Conservation (phyloP, 768 basidiomycete genomes). For the Mycena belliarum region DNA sequence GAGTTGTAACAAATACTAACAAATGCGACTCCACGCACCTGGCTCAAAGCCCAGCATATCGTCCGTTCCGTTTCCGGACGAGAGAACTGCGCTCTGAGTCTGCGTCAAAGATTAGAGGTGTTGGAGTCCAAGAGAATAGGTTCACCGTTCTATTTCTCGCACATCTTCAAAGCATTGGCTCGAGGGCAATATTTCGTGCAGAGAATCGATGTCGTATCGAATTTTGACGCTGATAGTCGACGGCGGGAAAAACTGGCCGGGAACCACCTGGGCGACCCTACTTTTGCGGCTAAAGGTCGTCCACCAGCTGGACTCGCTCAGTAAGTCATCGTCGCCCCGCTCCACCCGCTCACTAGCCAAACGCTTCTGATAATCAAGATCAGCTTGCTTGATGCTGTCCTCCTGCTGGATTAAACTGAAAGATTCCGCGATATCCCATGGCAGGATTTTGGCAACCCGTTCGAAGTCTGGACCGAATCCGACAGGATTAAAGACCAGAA, state of each 20-base stretch:
- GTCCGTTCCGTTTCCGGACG: neutral
- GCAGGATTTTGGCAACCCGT: no score
- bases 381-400: no score
- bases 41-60: neutral
- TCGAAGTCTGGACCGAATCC: no score
- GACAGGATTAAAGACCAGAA: neutral
- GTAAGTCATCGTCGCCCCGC: neutral
- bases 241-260: neutral
- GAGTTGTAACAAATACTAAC: no score
- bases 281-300: neutral
- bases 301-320: no score
- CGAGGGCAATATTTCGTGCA: neutral
- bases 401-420: no score
- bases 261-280: neutral
- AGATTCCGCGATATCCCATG: no score
- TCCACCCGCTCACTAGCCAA: neutral
- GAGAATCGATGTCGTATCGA: neutral
- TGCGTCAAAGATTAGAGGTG: neutral
- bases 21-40: neutral
- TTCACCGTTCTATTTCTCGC: neutral
- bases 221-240: neutral
- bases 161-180: neutral
- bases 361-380: neutral
- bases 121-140: neutral
- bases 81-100: neutral